These are phyloP conservation scores for Effrenium voratum DNA, from an alignment of 73 alveolate species.

Conservation along the genomic window DNA sequence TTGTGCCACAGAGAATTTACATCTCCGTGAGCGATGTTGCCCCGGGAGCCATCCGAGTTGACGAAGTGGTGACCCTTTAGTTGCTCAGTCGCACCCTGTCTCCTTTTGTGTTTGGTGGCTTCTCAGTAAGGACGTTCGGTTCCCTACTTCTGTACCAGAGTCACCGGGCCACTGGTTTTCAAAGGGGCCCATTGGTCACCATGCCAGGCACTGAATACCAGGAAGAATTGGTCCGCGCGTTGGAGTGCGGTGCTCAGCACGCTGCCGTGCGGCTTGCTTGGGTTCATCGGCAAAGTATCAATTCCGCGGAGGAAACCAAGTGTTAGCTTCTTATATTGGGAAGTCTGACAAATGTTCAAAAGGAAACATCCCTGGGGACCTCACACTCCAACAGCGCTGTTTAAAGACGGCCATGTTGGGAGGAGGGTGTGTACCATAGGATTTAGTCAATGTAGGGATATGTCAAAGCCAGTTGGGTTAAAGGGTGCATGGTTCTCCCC, in stretches of 20 bases:
- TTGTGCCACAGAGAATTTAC: no score
- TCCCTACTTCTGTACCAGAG: neutral
- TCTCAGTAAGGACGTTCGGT: neutral
- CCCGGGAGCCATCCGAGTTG: no score
- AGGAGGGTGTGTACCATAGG: neutral
- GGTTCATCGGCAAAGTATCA: no score
- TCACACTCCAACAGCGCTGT: neutral
- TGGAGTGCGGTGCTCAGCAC: neutral
- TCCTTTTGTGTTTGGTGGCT: no score
- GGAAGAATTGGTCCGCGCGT: neutral
- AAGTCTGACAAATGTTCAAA: neutral
- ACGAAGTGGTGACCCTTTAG: no score
- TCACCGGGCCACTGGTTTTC: neutral
- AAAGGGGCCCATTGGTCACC: no score
- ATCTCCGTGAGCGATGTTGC: no score
- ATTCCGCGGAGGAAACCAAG: neutral
- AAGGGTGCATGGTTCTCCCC: neutral
- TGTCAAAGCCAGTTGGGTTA: neutral
- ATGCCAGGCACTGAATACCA: slow-evolving; percentile 57
- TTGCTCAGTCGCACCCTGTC: no score
- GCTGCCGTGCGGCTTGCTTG: no score
- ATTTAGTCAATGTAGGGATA: neutral
- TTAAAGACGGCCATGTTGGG: neutral
- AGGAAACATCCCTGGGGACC: neutral
- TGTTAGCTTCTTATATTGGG: neutral